Conservation (phyloP, 2,329 filamentous ascomycete genomes). For the Paecilomyces formosus region DNA sequence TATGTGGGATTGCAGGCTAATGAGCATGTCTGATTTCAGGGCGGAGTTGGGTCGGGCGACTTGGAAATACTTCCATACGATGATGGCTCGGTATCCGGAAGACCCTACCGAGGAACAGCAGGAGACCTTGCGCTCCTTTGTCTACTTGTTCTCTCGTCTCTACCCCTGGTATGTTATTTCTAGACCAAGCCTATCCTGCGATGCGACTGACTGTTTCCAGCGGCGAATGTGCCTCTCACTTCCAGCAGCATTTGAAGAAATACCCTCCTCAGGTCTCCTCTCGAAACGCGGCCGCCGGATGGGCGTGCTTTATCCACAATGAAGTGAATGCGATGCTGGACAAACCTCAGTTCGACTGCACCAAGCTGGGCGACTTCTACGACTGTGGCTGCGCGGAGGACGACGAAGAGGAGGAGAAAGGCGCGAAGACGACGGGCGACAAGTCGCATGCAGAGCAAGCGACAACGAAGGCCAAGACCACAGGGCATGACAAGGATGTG, state of each 20-base stretch:
- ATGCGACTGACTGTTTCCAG: slow-evolving; percentile 25
- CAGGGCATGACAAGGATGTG: slow-evolving; percentile 5
- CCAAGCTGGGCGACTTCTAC: slow-evolving; percentile 59
- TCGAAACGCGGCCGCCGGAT: slow-evolving; percentile 54
- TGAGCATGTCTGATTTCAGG: slow-evolving; percentile 22
- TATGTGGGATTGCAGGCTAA: too few relatives aligned
- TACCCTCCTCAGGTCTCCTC: slow-evolving; percentile 59
- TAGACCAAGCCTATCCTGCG: background rate
- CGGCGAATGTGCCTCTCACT: slow-evolving; percentile 60
- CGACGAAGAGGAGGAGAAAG: slow-evolving; percentile 25
- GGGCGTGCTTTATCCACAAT: slow-evolving; percentile 62
- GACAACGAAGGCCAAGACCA: slow-evolving; percentile 2
- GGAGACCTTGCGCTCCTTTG: slow-evolving; percentile 51
- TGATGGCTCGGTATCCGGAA: slow-evolving; percentile 59
- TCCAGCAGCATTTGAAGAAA: slow-evolving; percentile 52
- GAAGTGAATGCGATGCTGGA: slow-evolving; percentile 56
- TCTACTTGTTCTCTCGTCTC: slow-evolving; percentile 57
- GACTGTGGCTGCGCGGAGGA: slow-evolving; percentile 59
- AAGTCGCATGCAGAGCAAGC: background rate
- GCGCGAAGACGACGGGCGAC: background rate
- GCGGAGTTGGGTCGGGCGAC: slow-evolving; percentile 58
- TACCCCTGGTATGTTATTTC: slow-evolving; percentile 50
- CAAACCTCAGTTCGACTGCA: slow-evolving; percentile 57
- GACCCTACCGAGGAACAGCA: slow-evolving; percentile 54
- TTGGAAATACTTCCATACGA: slow-evolving; percentile 61